These are phyloP conservation scores for Theileria luwenshuni DNA, from an alignment of 169 alveolate species.

Conservation along the genomic window DNA sequence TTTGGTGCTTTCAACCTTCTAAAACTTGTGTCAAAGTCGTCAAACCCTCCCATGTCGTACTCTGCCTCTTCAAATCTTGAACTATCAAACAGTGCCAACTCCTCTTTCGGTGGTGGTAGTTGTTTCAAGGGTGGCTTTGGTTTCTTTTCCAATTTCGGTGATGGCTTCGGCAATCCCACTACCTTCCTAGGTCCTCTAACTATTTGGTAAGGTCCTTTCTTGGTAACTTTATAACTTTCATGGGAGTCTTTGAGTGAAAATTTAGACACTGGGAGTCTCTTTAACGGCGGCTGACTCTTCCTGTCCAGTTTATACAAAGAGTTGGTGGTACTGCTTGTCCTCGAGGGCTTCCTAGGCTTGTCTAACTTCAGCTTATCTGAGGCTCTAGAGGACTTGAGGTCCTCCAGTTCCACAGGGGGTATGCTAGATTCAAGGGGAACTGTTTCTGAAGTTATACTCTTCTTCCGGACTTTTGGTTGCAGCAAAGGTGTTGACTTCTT, in stretches of 20 bases:
- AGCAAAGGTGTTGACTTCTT: background rate
- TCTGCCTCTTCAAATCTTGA: background rate
- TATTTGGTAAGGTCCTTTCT: background rate
- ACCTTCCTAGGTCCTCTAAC: background rate
- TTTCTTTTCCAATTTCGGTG: background rate
- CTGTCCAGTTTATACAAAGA: conserved; percentile 9
- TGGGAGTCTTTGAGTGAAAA: background rate
- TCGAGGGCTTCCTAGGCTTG: background rate
- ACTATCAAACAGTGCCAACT: background rate
- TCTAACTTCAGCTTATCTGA: background rate
- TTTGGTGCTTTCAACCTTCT: background rate
- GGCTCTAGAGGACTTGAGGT: conserved; percentile 11
- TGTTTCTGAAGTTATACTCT: background rate
- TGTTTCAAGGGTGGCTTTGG: no score
- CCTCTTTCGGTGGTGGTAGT: no score
- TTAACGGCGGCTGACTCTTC: background rate
- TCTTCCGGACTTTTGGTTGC: background rate
- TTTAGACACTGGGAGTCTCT: no score
- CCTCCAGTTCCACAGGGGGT: conserved; percentile 1
- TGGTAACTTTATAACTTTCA: background rate
- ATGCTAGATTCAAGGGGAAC: background rate
- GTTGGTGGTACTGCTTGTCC: background rate
- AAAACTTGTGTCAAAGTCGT: background rate
- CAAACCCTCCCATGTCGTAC: conserved; percentile 14
- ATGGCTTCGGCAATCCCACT: background rate